Evolutionary conservation across 345 rosid species (phyloP), one percentile per base, ranked within the genome.

Genomic region (Citrus mangshanensis): DNA sequence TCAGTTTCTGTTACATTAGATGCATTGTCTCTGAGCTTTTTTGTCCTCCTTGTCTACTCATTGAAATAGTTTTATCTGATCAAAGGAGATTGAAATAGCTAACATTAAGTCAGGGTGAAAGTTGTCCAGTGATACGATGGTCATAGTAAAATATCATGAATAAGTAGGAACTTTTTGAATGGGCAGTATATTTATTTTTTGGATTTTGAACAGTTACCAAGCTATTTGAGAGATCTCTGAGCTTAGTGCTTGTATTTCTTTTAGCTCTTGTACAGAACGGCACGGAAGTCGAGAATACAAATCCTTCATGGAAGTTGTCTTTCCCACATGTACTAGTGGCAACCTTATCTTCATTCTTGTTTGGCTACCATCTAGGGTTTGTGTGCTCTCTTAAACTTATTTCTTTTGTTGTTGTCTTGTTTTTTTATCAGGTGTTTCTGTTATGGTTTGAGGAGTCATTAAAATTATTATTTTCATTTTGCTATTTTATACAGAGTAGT

Each of bases 321-420:
- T 82, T 96, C 21, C 98, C 95, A 1, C 93, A 96, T 84, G 95
- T 96, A 56, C 59, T 96, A 24, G 95, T 90, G 59, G 99, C 97
- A 67, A 92, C 98, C 16, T 75, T 96, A 78, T 80, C 91, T 18
- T 91, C 99, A 9, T 91, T 96, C 86, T 81, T 96, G 58, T 96
- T 90, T 75, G 99, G 99, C 77, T 96, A 96, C 81, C 99, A 96
- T 84, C 85, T 96, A 46, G 99, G 98, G 99, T 96, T 77, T 54
- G 93, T 84, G 32, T 81, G 73, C 72, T 84, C 51, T 72, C 78
- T 67, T 49, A 7, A 58, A 72, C 63, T 69, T 71, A 38, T 24
- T 49, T 28, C 30, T 54, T 66, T 73, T 67, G 32, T 71, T 21
- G 46, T 51, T 66, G 37, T 82, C 63, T 70, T 70, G 30, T 59